Conservation (phyloP, 2,329 filamentous ascomycete genomes). For the Diplodia mutila region DNA sequence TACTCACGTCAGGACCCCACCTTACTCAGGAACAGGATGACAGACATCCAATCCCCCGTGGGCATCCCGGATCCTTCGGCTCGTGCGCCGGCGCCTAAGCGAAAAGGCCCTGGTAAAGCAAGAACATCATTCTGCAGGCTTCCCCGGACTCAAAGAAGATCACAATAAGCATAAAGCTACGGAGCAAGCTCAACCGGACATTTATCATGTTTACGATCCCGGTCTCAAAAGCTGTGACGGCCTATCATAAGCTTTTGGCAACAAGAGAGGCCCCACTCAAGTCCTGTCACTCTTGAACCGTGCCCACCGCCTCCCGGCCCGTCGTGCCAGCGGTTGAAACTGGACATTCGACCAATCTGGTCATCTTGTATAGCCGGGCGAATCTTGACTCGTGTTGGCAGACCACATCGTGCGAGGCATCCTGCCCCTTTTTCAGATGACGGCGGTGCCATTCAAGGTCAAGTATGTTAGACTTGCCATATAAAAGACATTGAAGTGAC, state of each 20-base stretch:
- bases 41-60: not conserved
- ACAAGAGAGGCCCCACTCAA: not conserved
- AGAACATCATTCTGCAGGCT: not conserved
- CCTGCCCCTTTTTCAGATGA: not conserved
- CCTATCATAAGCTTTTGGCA: not conserved
- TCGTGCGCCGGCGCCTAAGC: conserved; percentile 7
- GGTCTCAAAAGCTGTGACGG: not conserved
- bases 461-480: not conserved
- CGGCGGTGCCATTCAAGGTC: not conserved
- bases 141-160: not conserved
- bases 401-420: not conserved
- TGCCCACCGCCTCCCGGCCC: conserved; percentile 3
- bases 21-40: not conserved
- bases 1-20: not conserved
- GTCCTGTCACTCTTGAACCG: not conserved
- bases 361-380: conserved; percentile 4
- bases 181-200: not conserved
- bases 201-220: not conserved
- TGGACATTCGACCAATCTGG: not conserved
- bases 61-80: not conserved
- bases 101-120: not conserved
- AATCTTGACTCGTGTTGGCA: not conserved
- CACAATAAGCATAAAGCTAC: not conserved
- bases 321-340: conserved; percentile 12
- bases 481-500: not conserved